Base-by-base conservation (phyloP, 352 stramenopile genomes). In the Phytophthora lateralis region DNA sequence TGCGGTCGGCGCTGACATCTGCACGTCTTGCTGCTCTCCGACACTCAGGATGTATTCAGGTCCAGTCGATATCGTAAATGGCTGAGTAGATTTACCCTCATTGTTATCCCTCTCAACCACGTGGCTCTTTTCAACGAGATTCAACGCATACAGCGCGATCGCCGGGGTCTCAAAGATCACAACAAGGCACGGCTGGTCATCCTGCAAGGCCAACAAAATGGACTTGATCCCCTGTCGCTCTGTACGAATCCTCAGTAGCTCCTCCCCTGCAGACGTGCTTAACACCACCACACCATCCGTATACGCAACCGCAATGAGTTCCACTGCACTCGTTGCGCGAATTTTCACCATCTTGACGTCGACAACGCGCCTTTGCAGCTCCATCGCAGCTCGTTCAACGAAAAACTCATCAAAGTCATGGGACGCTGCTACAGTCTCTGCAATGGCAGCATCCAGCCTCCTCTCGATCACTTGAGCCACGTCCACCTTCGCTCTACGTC, bases 331-430 rank as follows among this genome's bases (percentile, higher is more conserved):
- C 2, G 49, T 15, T 21, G 14, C 17, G 2, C 53, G 63, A 6
- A 85, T 26, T 21, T 78, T 81, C 44, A 60, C 61, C 53, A 90
- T 78, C 35, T 77, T 73, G 35, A 90, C 55, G 20, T 77, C 76
- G 0, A 63, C 73, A 9, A 86, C 56, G 3, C 49, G 26, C 2
- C 55, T 44, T 3, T 46, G 24, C 12, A 66, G 15, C 12, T 12
- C 0, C 15, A 77, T 43, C 7, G 43, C 26, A 0, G 47, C 59
- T 38, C 51, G 52, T 26, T 85, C 69, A 0, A 90, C 63, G 52
- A 88, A 89, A 27, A 67, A 69, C n/a, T 58, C 55, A 1, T 82
- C 69, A 45, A 89, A 90, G 6, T 17, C 27, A 2, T 10, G 27
- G 15, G 20, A n/a, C 11, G 42, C 24, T 3, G 55, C 45, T 0